These are phyloP conservation scores for Beauveria sp. DNA, from an alignment of 2,329 filamentous ascomycete species.

Conservation along the genomic window DNA sequence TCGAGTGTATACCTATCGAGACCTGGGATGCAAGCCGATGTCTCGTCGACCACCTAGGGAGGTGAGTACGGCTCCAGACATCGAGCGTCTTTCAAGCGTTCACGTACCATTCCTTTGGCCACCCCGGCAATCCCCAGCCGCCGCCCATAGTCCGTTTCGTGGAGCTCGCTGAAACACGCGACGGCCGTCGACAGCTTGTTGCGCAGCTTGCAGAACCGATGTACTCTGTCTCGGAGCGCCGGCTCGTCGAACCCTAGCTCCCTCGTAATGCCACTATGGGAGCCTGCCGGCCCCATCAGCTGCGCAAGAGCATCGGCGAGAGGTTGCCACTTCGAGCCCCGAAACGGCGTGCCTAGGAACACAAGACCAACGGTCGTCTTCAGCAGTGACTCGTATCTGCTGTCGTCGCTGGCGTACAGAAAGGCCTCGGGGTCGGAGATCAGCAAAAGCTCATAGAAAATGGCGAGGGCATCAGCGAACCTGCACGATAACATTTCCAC, in stretches of 20 bases:
- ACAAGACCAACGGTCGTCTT: conserved; percentile 13
- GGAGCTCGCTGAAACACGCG: background rate
- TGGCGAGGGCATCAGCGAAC: background rate
- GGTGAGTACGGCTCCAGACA: background rate
- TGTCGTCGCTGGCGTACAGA: conserved; percentile 12
- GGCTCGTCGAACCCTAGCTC: conserved; percentile 13
- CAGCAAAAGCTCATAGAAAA: background rate
- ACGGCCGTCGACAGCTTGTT: background rate
- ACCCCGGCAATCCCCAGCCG: background rate
- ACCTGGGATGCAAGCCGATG: conserved; percentile 10
- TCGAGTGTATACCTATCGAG: conserved; percentile 7
- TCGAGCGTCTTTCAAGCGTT: background rate
- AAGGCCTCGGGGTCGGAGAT: conserved; percentile 9
- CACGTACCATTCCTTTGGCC: background rate
- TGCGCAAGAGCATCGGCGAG: conserved; percentile 5
- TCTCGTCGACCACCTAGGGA: conserved; percentile 8
- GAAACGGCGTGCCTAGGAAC: conserved; percentile 15
- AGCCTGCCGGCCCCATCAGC: conserved; percentile 12
- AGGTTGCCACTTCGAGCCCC: conserved; percentile 12
- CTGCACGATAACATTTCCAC: conserved; percentile 16
- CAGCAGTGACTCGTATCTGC: conserved; percentile 10
- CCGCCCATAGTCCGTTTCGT: background rate
- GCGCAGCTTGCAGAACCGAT: conserved; percentile 12
- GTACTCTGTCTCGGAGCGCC: conserved; percentile 14
- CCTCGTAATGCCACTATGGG: conserved; percentile 14